Base-by-base conservation (phyloP, 2,329 filamentous ascomycete species). In the Cercospora canescens region DNA sequence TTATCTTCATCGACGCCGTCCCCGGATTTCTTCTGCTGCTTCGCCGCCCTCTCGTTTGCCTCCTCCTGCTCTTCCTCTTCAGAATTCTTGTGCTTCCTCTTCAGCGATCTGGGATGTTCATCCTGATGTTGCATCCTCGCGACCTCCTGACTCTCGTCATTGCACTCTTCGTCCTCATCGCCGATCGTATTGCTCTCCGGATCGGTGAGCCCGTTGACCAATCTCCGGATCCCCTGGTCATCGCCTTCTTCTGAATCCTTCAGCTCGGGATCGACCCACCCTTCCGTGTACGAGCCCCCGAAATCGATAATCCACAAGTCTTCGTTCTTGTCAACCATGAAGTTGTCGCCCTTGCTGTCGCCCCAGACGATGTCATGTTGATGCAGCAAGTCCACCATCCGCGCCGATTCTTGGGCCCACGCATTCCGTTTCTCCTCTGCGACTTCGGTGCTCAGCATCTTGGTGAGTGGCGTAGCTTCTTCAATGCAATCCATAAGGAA, bases 251-350 rank as follows among this genome's bases (percentile, higher is more conserved):
- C 70, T 8, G 77, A 79, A 62, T 76, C 77, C 9, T 72, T 72
- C 24, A 77, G 41, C 55, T 77, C 74, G 2, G 72, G 68, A 65
- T 79, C 76, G 1, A 80, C 73, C 78, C 77, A 80, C 2, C 78
- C 77, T 64, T 76, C 73, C 8, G 77, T 79, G 54, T 75, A 79
- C 37, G 75, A 75, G 1, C 78, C 78, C 6, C 78, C 77, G 64
- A 79, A 79, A 62, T 79, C 77, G 52, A 80, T 79, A 28, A 80
- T 77, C 75, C 75, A 80, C n/a, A 78, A 65, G 41, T 75, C 67
- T 21, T 77, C 74, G n/a, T 76, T 50, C 54, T 67, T 56, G 65
- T 79, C 78, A 9, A 80, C 76, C 71, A 80, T 69, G 71, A 80
- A 78, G 52, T 80, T 80, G 62, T 79, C 78, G 6, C 78, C 60